These are phyloP conservation scores for Lagenaria siceraria DNA, from an alignment of 306 rosid genomes.

Conservation along the genomic window DNA sequence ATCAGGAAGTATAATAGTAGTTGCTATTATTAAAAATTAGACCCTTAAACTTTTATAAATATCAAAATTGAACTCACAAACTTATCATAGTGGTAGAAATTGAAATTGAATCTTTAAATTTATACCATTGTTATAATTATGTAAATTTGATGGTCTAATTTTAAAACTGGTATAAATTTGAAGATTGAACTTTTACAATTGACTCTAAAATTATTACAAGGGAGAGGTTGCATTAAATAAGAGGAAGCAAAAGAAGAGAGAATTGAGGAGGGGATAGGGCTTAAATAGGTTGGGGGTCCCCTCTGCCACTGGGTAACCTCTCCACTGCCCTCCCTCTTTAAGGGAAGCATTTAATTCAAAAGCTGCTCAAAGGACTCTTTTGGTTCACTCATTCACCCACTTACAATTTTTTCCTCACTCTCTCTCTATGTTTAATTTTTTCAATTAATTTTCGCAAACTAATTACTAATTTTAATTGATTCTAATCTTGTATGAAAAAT, in stretches of 20 bases:
- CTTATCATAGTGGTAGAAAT: no score
- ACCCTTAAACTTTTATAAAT: no score
- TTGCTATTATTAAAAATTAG: no score
- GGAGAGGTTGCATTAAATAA: not conserved
- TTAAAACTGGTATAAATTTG: no score
- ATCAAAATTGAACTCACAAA: no score
- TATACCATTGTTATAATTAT: no score
- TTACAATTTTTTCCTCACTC: not conserved
- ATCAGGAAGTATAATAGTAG: no score
- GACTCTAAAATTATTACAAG: not conserved
- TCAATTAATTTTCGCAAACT: not conserved
- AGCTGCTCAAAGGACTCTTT: constrained; percentile 1
- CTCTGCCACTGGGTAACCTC: not conserved
- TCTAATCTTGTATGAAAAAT: no score
- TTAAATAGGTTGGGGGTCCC: not conserved
- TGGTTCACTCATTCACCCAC: not conserved
- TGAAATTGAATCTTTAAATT: no score
- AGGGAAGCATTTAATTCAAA: constrained; percentile 4
- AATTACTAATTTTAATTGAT: not conserved
- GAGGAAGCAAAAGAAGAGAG: not conserved
- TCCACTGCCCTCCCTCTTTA: not conserved
- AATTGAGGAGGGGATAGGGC: not conserved
- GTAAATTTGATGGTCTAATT: no score
- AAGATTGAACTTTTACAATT: no score
- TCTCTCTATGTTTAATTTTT: not conserved